These are phyloP conservation scores for Vigna angularis DNA, from an alignment of 306 rosid genomes.

Conservation along the genomic window DNA sequence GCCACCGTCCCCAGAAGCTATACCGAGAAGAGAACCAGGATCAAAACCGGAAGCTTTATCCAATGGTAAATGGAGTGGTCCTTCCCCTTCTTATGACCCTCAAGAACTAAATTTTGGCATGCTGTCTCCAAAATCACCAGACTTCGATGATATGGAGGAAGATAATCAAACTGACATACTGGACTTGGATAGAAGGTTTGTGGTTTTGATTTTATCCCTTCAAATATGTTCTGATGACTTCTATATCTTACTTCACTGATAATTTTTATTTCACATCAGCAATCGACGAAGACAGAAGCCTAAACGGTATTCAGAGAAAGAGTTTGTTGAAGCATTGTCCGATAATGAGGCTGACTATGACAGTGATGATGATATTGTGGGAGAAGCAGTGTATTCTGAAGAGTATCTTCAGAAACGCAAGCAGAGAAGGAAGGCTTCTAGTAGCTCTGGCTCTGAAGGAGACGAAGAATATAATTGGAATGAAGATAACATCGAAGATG, in stretches of 20 bases:
- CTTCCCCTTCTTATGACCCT: conserved; percentile 69
- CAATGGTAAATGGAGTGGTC: conserved; percentile 79
- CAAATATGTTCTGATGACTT: not conserved
- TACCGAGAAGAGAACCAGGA: conserved; percentile 59
- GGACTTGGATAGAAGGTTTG: conserved; percentile 86
- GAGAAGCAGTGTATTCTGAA: conserved; percentile 93
- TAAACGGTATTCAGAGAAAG: conserved; percentile 83
- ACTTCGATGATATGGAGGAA: conserved; percentile 62
- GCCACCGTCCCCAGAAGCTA: conserved; percentile 82
- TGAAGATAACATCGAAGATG: conserved; percentile 85
- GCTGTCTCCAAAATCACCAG: conserved; percentile 79
- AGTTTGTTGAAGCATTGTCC: conserved; percentile 77
- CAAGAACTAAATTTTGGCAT: conserved; percentile 61
- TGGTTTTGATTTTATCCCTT: not conserved
- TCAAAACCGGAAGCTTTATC: conserved; percentile 68
- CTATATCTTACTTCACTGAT: conserved; percentile 34
- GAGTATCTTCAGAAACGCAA: conserved; percentile 87
- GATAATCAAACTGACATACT: conserved; percentile 60
- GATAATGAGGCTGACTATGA: conserved; percentile 82
- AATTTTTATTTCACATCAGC: conserved; percentile 49
- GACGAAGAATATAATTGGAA: conserved; percentile 93
- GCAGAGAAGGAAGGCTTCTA: conserved; percentile 72
- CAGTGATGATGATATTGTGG: conserved; percentile 95
- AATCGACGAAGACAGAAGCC: conserved; percentile 86
- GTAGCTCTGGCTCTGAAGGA: conserved; percentile 96